phyloP scores from a whole-genome alignment of 2,329 filamentous ascomycete species.

The Parafenestella ontariensis region DNA sequence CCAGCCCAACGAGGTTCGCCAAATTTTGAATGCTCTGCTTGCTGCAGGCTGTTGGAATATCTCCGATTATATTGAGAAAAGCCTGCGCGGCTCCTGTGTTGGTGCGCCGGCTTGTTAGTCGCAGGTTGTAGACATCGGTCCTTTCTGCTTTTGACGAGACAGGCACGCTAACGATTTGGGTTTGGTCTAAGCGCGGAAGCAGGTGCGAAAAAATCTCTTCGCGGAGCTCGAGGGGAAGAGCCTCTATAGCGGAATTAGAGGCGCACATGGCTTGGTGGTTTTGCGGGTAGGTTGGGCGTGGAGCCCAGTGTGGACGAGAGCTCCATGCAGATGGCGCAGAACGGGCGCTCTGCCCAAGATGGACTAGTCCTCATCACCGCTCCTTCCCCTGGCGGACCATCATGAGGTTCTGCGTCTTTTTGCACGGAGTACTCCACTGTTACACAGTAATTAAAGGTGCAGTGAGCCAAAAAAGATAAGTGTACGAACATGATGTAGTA shows the following conservation, averaged over 20 bases:
- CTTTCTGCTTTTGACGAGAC: background rate
- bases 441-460: no score
- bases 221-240: slow-evolving; percentile 5
- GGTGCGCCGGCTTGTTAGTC: background rate
- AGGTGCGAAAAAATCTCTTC: slow-evolving; percentile 1
- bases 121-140: background rate
- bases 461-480: no score
- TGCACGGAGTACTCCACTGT: no score
- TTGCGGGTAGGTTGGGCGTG: background rate
- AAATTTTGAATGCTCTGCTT: background rate
- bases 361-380: background rate
- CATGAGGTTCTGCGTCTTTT: no score
- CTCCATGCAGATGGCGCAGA: background rate
- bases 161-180: background rate
- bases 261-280: background rate
- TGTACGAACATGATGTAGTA: no score
- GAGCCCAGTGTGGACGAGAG: background rate
- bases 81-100: background rate
- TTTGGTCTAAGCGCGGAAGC: background rate
- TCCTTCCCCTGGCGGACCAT: background rate
- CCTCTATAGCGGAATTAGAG: background rate
- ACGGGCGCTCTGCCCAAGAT: background rate
- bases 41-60: background rate
- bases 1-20: background rate
- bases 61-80: background rate